Percentiles rank a stretch among this genome's conserved stretches.
Conservation (phyloP, 2,329 filamentous ascomycete species). For the Trichoderma gracile region DNA sequence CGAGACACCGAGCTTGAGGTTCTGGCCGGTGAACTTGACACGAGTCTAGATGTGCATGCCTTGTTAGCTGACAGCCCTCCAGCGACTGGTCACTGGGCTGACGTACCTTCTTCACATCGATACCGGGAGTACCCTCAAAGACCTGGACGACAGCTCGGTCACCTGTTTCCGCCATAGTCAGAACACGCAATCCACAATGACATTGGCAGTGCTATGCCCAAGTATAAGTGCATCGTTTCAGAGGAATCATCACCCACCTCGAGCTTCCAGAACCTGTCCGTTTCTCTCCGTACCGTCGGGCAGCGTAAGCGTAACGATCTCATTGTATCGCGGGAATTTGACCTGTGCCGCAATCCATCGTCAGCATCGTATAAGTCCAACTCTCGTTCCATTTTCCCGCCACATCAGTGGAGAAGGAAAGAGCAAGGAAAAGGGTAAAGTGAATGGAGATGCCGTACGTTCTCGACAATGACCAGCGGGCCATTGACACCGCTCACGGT, state of each 20-base stretch:
- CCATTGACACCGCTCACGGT: slow-evolving; percentile 98
- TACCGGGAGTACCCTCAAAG: slow-evolving; percentile 94
- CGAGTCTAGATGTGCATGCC: slow-evolving; percentile 64
- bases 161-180: slow-evolving; percentile 53
- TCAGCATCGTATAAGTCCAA: slow-evolving; percentile 25
- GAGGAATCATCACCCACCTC: slow-evolving; percentile 61
- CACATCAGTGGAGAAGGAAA: neutral
- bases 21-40: slow-evolving; percentile 96
- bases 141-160: slow-evolving; percentile 96
- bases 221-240: neutral
- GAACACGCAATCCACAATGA: slow-evolving; percentile 21
- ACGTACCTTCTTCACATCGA: slow-evolving; percentile 96
- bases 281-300: slow-evolving; percentile 92
- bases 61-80: slow-evolving; percentile 32
- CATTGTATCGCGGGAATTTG: slow-evolving; percentile 96
- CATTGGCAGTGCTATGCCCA: slow-evolving; percentile 8
- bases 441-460: slow-evolving; percentile 55
- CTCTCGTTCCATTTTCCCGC: slow-evolving; percentile 15
- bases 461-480: slow-evolving; percentile 94
- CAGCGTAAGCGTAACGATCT: slow-evolving; percentile 94
- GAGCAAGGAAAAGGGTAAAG: neutral
- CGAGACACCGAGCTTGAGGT: slow-evolving; percentile 96
- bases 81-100: slow-evolving; percentile 15
- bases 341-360: slow-evolving; percentile 59
- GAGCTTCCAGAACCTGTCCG: slow-evolving; percentile 94